Percentiles rank a stretch among this genome's conserved stretches.
phyloP scores from a whole-genome alignment of 352 stramenopile species.

The Phytophthora melonis region DNA sequence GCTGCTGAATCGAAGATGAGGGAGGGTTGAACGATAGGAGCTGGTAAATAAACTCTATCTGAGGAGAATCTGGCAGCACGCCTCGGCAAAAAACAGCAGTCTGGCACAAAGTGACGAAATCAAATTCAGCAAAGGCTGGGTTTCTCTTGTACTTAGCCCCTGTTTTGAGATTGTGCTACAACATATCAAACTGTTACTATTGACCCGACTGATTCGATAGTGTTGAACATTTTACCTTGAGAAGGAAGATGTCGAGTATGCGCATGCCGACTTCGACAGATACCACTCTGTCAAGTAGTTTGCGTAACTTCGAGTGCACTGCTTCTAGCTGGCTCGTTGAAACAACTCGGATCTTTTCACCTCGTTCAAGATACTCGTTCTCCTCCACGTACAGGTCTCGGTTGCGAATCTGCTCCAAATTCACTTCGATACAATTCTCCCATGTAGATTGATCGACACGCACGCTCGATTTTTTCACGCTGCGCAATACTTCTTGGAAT shows the following conservation, averaged over 20 bases:
- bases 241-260: neutral
- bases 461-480: neutral
- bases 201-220: too few relatives aligned
- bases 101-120: too few relatives aligned
- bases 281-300: neutral
- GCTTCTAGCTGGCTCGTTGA: neutral
- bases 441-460: neutral
- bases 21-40: too few relatives aligned
- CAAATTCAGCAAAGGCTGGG: too few relatives aligned
- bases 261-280: neutral
- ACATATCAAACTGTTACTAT: neutral
- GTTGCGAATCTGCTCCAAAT: neutral
- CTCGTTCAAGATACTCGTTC: neutral
- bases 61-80: too few relatives aligned
- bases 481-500: too few relatives aligned
- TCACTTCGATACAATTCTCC: neutral
- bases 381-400: neutral
- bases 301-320: neutral
- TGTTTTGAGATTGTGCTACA: neutral
- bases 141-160: too few relatives aligned
- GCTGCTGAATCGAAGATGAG: too few relatives aligned
- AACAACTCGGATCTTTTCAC: neutral
- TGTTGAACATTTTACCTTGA: neutral
- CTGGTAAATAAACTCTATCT: too few relatives aligned
- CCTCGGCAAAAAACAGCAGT: too few relatives aligned